Percentiles rank a stretch among this genome's conserved stretches.
These are phyloP conservation scores for Aspergillus melleus DNA, from an alignment of 2,329 filamentous ascomycete genomes.

Conservation along the genomic window DNA sequence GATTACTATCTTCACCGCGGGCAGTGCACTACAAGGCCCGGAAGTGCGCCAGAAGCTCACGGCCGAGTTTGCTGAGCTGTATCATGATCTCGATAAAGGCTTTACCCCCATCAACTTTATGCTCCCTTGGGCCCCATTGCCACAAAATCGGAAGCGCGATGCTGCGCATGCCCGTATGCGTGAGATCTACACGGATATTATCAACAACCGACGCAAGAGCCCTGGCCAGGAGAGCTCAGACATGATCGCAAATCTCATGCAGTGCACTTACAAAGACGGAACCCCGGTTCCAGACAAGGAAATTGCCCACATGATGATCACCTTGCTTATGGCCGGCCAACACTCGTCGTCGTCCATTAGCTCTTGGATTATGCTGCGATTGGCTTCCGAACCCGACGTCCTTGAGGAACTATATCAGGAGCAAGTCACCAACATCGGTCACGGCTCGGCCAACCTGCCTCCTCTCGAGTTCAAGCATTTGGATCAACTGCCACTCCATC, in stretches of 20 bases:
- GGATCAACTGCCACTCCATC: constrained; percentile 60
- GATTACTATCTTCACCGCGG: constrained; percentile 80
- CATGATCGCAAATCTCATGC: constrained; percentile 81
- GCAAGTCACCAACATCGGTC: constrained; percentile 56
- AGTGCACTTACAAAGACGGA: constrained; percentile 73
- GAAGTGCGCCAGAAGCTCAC: constrained; percentile 73
- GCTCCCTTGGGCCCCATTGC: constrained; percentile 75
- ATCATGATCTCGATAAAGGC: constrained; percentile 77
- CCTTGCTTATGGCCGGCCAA: constrained; percentile 79
- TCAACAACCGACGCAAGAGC: constrained; percentile 60
- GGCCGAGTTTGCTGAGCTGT: constrained; percentile 70
- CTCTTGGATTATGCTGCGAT: constrained; percentile 73
- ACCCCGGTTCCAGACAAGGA: constrained; percentile 69
- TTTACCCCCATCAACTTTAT: constrained; percentile 82
- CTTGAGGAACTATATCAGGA: constrained; percentile 70
- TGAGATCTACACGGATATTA: constrained; percentile 69
- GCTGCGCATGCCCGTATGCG: constrained; percentile 69
- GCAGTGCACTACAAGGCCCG: constrained; percentile 71
- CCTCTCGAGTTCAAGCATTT: constrained; percentile 61
- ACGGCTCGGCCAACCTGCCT: constrained; percentile 42
- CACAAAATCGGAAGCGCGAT: constrained; percentile 72
- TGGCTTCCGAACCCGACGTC: constrained; percentile 69
- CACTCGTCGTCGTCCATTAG: constrained; percentile 78
- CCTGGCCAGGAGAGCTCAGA: constrained; percentile 50
- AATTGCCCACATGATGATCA: constrained; percentile 84